Base-by-base conservation (phyloP, 2,329 filamentous ascomycete genomes). In the Colletotrichum aenigma region DNA sequence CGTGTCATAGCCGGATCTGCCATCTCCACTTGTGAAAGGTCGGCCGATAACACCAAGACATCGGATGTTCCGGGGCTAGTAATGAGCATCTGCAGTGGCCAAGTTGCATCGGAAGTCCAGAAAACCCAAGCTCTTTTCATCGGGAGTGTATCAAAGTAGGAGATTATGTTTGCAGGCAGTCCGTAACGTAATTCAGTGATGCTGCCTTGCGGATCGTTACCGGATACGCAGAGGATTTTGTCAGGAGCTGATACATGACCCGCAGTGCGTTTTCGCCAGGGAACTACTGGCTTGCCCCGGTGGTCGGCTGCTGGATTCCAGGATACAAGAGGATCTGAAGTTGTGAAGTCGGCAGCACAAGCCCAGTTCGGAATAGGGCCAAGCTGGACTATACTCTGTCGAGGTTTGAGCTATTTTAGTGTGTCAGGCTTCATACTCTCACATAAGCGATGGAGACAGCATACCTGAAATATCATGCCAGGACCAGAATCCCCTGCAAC, bases 401-500 rank as follows among this genome's bases (percentile, higher is more conserved):
- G 70, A 34, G 77, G 69, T 66, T 74, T 76, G 56, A 78, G 68
- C 77, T 78, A 34, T 32, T 48, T 9, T 26, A 7, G 21, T 10
- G 26, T 38, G 38, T 65, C 18, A 72, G 32, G 4, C 67, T 36
- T 9, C 30, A n/a, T 16, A 61, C 18, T 34, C n/a, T 10, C 6
- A 24, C 8, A 2, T 18, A 26, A 7, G 61, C 16, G 7, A 10
- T 13, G 12, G 34, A 30, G 38, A 15, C 36, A 21, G 79, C 89
- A 86, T 83, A 94, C 92, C 84, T 92, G 91, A 87, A 94, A 96
- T 7, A 97, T 88, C 1, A 93, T 92, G 8, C 96, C 96, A 76
- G 93, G 91, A 10, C 95, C 94, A 69, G 93, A 94, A 78, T 94
- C 93, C 1, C 96, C 96, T 6, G 94, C 94, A 64, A 94, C 91